phyloP scores from a whole-genome alignment of 495 filamentous ascomycete species.

The Xylaria curta region DNA sequence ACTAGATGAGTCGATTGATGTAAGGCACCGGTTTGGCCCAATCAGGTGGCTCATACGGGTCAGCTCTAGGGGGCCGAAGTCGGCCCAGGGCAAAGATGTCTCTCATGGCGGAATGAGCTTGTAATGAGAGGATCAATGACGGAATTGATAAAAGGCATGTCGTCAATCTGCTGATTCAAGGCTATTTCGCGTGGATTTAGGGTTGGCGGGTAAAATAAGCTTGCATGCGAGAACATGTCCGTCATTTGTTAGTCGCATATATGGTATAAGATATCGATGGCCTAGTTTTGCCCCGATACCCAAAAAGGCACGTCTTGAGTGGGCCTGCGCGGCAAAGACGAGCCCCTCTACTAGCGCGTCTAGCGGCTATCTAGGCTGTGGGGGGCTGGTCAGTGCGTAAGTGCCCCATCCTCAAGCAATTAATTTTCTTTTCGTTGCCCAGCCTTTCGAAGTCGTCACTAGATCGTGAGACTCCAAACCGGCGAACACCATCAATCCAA shows the following conservation, averaged over 20 bases:
- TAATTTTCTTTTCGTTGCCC: slow-evolving; percentile 29
- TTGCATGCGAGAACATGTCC: background rate
- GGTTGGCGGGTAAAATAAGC: background rate
- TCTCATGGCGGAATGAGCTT: background rate
- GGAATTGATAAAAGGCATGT: slow-evolving; percentile 24
- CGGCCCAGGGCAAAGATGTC: background rate
- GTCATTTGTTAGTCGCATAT: slow-evolving; percentile 8
- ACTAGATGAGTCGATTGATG: slow-evolving; percentile 1
- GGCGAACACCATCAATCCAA: background rate
- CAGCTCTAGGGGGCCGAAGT: slow-evolving; percentile 11
- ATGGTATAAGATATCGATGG: background rate
- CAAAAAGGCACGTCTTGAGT: background rate
- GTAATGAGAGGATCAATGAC: slow-evolving; percentile 22
- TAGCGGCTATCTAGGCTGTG: background rate
- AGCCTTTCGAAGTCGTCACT: slow-evolving; percentile 22
- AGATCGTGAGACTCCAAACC: background rate
- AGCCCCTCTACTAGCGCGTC: background rate
- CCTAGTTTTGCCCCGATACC: background rate
- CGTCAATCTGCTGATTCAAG: slow-evolving; percentile 46
- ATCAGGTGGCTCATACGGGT: background rate
- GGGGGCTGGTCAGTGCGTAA: background rate
- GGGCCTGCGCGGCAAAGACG: background rate
- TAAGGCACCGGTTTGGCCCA: background rate
- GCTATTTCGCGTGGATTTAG: background rate
- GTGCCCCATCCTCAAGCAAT: background rate